Evolutionary conservation across 2,329 filamentous ascomycete species (phyloP).

Genomic region (Exophiala sideris): DNA sequence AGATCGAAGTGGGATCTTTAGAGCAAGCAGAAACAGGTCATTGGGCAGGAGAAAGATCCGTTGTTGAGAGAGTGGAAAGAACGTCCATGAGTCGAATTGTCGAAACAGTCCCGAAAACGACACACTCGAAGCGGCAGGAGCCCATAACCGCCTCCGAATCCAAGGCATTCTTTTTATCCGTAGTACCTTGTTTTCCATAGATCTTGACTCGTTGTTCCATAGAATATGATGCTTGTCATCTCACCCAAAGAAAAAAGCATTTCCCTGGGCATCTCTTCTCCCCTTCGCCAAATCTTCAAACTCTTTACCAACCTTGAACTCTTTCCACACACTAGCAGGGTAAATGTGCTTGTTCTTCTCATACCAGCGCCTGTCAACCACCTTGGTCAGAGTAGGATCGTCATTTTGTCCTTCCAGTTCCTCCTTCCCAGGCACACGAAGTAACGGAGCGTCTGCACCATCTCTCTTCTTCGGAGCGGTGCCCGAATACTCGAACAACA

Average conservation of each 20-base stretch:
- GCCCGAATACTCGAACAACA: slow-evolving; percentile 73
- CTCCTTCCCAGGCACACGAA: slow-evolving; percentile 46
- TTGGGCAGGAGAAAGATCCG: not conserved
- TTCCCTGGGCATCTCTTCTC: slow-evolving; percentile 80
- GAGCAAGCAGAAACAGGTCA: slow-evolving; percentile 6
- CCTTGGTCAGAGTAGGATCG: slow-evolving; percentile 80
- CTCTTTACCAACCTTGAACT: slow-evolving; percentile 87
- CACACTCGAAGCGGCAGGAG: not conserved
- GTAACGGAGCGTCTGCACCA: slow-evolving; percentile 39
- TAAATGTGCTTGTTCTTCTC: slow-evolving; percentile 98
- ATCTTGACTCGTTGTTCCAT: too few relatives aligned
- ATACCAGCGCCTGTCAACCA: slow-evolving; percentile 95
- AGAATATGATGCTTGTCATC: too few relatives aligned
- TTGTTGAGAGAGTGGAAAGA: not conserved
- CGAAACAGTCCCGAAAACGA: too few relatives aligned
- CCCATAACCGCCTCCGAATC: not conserved
- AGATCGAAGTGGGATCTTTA: slow-evolving; percentile 16
- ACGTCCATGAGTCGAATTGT: too few relatives aligned
- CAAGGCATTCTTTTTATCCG: too few relatives aligned
- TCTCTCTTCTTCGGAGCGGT: slow-evolving; percentile 36
- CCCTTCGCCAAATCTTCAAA: slow-evolving; percentile 63
- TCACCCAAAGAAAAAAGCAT: slow-evolving; percentile 78
- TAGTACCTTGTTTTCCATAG: too few relatives aligned
- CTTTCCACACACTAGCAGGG: slow-evolving; percentile 90
- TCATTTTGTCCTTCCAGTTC: slow-evolving; percentile 71